phyloP scores from a whole-genome alignment of 2,329 filamentous ascomycete species.

The Colletotrichum melonis region DNA sequence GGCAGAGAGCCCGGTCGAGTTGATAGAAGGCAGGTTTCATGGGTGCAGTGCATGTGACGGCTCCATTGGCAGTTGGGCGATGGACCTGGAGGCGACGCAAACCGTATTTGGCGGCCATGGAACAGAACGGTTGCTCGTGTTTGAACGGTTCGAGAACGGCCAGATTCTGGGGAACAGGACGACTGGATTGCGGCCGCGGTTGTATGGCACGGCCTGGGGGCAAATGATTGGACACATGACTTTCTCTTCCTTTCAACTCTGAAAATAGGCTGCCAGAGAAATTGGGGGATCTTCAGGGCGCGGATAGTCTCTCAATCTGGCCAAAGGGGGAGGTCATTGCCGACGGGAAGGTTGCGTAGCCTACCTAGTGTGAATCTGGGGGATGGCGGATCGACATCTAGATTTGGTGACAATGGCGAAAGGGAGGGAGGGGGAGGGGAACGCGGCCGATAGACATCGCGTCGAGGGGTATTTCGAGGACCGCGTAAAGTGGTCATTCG shows the following conservation, averaged over 20 bases:
- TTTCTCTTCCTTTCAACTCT: neutral
- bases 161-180: constrained; percentile 1
- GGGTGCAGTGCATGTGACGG: constrained; percentile 17
- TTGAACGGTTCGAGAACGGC: neutral
- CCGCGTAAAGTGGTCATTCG: constrained; percentile 28
- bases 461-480: constrained; percentile 8
- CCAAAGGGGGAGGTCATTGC: neutral
- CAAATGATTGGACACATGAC: constrained; percentile 11
- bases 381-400: neutral
- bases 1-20: constrained; percentile 1
- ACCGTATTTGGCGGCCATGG: constrained; percentile 11
- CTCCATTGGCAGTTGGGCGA: constrained; percentile 12
- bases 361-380: neutral
- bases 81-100: neutral
- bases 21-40: constrained; percentile 17
- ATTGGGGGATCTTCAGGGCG: neutral
- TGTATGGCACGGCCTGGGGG: neutral
- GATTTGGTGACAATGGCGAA: neutral
- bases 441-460: neutral
- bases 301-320: neutral
- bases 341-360: neutral
- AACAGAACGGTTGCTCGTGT: neutral
- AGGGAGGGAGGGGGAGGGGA: neutral
- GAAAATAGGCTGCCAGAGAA: neutral
- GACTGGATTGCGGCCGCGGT: neutral